phyloP scores from a whole-genome alignment of 345 rosid species.

The Jatropha curcas region DNA sequence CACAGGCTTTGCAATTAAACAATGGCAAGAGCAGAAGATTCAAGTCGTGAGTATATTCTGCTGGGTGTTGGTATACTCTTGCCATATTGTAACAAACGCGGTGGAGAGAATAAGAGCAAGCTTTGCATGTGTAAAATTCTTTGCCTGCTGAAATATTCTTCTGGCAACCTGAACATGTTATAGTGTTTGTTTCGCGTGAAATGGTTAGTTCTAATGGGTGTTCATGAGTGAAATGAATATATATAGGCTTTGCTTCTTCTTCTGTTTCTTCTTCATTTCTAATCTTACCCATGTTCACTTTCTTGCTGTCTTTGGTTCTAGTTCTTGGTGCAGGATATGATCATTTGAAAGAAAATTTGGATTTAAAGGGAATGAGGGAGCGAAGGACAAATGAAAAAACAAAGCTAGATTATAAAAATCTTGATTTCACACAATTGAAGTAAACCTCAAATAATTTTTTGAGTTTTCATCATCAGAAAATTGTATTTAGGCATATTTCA shows the following conservation, averaged over 20 bases:
- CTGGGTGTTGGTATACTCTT: not conserved
- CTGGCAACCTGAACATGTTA: not conserved
- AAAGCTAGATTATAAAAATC: not conserved
- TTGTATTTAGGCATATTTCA: too few species aligned
- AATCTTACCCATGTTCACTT: not conserved
- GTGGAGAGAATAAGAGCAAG: conserved; percentile 1
- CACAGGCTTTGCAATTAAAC: not conserved
- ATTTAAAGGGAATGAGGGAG: not conserved
- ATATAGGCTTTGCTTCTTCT: not conserved
- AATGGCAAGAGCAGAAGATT: not conserved
- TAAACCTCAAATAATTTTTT: not conserved
- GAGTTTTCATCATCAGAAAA: too few species aligned
- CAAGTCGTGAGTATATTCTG: not conserved
- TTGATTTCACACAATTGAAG: not conserved
- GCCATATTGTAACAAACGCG: not conserved
- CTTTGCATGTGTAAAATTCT: not conserved
- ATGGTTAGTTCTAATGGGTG: not conserved
- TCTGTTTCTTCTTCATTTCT: not conserved
- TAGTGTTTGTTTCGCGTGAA: not conserved
- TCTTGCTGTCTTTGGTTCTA: not conserved
- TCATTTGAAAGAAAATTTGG: not conserved
- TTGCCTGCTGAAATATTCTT: not conserved
- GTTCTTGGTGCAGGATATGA: not conserved
- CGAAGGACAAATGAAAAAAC: not conserved
- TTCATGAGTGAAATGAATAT: not conserved